Conservation (phyloP, 768 basidiomycete genomes). For the Trametes elegans region DNA sequence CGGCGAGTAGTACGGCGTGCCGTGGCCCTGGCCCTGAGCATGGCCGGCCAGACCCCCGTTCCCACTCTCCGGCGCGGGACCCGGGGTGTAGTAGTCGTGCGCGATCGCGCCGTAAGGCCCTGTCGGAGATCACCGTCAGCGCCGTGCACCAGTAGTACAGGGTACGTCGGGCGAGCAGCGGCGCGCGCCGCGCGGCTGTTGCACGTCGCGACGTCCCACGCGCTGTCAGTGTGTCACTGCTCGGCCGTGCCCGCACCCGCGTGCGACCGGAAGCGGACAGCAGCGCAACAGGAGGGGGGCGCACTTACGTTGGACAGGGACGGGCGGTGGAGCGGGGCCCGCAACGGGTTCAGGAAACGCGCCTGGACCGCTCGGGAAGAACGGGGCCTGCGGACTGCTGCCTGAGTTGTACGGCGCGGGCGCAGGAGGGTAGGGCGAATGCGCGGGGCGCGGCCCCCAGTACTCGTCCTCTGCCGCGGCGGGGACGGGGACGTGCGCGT, state of each 20-base stretch:
- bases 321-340: slow-evolving; percentile 31
- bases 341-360: slow-evolving; percentile 14
- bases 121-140: slow-evolving; percentile 19
- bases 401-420: not conserved
- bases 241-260: not conserved
- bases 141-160: slow-evolving; percentile 20
- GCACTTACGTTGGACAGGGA: slow-evolving; percentile 41
- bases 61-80: not conserved
- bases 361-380: slow-evolving; percentile 7
- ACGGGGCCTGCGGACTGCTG: slow-evolving; percentile 1
- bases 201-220: not conserved
- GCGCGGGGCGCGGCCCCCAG: not conserved
- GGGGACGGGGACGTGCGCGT: slow-evolving; percentile 12
- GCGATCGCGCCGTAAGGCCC: slow-evolving; percentile 26
- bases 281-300: not conserved
- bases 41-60: too few relatives aligned
- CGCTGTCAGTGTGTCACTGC: not conserved
- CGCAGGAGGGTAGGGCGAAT: not conserved
- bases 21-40: too few relatives aligned
- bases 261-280: not conserved
- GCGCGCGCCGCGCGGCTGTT: too few relatives aligned
- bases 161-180: not conserved
- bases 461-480: slow-evolving; percentile 7
- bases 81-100: slow-evolving; percentile 8
- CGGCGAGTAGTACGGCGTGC: slow-evolving; percentile 1